These are phyloP conservation scores for Babesia bovis DNA, from an alignment of 169 alveolate genomes.

Conservation along the genomic window DNA sequence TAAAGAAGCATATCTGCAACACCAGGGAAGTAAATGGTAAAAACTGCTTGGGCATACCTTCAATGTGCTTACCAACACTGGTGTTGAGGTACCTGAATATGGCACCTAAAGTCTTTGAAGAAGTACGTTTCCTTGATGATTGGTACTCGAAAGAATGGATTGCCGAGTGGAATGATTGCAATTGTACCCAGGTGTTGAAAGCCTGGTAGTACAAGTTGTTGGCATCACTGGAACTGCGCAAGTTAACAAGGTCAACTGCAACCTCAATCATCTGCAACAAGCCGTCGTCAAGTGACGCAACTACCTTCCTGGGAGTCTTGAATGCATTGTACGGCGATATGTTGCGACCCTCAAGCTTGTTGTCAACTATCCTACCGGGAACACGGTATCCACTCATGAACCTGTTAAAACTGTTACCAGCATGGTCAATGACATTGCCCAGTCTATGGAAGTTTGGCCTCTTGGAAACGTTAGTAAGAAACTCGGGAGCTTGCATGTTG, in stretches of 20 bases:
- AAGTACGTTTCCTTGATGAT: constrained; percentile 2
- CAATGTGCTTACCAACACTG: constrained; percentile 25
- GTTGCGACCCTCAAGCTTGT: not conserved
- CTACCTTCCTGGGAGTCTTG: constrained; percentile 26
- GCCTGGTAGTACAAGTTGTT: constrained; percentile 43
- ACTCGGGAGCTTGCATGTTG: not conserved
- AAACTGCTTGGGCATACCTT: constrained; percentile 39
- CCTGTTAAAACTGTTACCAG: not conserved
- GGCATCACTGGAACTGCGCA: constrained; percentile 1
- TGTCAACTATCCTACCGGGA: constrained; percentile 45
- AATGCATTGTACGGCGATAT: constrained; percentile 60
- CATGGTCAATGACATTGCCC: not conserved
- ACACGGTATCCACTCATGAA: constrained; percentile 63
- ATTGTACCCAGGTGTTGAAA: constrained; percentile 55
- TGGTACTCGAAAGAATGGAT: constrained; percentile 53
- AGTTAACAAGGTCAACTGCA: constrained; percentile 35
- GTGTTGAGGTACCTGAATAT: constrained; percentile 59
- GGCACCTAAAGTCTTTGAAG: constrained; percentile 66
- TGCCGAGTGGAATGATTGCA: constrained; percentile 47
- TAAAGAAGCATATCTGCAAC: constrained; percentile 49
- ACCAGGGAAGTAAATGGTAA: constrained; percentile 57
- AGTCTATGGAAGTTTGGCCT: not conserved
- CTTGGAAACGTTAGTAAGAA: not conserved
- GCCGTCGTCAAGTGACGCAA: constrained; percentile 47
- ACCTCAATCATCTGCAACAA: constrained; percentile 35